Percentiles rank a stretch among this genome's conserved stretches.
phyloP scores from a whole-genome alignment of 257 asterid species.

The Echium plantagineum region DNA sequence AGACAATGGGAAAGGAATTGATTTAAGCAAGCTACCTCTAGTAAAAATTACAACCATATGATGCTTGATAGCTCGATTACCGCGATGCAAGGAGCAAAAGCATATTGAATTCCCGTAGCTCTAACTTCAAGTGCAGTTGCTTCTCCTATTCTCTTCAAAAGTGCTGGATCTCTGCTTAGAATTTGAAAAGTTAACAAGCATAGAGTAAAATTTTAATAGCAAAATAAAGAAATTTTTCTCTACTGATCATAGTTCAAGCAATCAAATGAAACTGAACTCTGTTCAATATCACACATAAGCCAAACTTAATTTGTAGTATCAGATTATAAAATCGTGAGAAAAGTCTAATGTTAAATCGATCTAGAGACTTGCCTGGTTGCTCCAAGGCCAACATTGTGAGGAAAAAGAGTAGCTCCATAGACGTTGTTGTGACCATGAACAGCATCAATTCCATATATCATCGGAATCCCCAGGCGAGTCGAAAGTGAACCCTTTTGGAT shows the following conservation, averaged over 20 bases:
- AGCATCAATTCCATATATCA: constrained; percentile 37
- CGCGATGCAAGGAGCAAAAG: constrained; percentile 33
- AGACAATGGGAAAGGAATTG: too few species aligned
- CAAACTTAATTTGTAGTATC: neutral
- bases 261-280: neutral
- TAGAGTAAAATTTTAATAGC: neutral
- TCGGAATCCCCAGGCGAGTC: constrained; percentile 29
- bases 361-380: constrained; percentile 25
- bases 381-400: constrained; percentile 35
- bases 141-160: constrained; percentile 27
- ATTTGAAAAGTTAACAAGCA: neutral
- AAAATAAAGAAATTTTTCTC: too few species aligned
- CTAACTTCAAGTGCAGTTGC: constrained; percentile 38
- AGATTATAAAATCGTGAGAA: too few species aligned
- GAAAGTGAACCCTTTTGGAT: constrained; percentile 27
- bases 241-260: too few species aligned
- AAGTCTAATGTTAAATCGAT: too few species aligned
- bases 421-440: constrained; percentile 34
- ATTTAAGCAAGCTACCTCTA: neutral
- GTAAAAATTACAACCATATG: neutral
- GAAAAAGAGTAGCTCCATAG: constrained; percentile 30
- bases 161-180: constrained; percentile 19
- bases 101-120: constrained; percentile 34
- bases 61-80: constrained; percentile 4
- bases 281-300: neutral